phyloP scores from a whole-genome alignment of 192 early-diverging fungal genomes.

The Chytriomyces sp. region DNA sequence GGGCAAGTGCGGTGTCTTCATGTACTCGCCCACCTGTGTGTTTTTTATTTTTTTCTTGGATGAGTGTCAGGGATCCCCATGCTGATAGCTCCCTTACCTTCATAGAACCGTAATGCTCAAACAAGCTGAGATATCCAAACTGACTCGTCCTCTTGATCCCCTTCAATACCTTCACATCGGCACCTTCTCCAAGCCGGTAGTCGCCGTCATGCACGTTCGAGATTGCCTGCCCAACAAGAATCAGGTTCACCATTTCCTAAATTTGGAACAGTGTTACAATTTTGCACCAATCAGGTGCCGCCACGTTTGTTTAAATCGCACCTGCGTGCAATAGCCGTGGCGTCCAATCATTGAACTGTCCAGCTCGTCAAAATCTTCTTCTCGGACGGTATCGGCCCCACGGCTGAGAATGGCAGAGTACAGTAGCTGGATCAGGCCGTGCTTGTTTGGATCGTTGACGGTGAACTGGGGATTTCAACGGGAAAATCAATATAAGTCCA shows the following conservation, averaged over 20 bases:
- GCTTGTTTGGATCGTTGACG: slow-evolving; percentile 22
- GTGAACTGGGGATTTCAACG: slow-evolving; percentile 38
- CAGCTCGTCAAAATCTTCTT: slow-evolving; percentile 58
- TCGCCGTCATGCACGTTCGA: slow-evolving; percentile 61
- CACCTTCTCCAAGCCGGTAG: slow-evolving; percentile 45
- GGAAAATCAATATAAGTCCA: no score
- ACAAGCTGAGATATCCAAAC: slow-evolving; percentile 56
- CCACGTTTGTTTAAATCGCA: not conserved
- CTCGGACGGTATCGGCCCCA: slow-evolving; percentile 39
- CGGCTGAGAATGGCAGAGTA: slow-evolving; percentile 55
- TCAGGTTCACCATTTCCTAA: slow-evolving; percentile 59
- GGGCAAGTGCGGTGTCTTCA: slow-evolving; percentile 56
- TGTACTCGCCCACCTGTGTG: slow-evolving; percentile 47
- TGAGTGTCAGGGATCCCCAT: not conserved
- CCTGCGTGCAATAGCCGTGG: slow-evolving; percentile 65
- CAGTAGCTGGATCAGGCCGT: slow-evolving; percentile 55
- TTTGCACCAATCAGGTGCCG: not conserved
- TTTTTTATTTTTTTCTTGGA: not conserved
- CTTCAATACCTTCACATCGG: slow-evolving; percentile 45
- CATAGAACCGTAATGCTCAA: slow-evolving; percentile 56
- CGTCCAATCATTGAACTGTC: slow-evolving; percentile 47
- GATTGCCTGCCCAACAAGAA: slow-evolving; percentile 51
- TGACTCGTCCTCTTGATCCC: slow-evolving; percentile 45
- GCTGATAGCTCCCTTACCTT: slow-evolving; percentile 22
- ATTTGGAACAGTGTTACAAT: not conserved